Base-by-base conservation (phyloP, 306 rosid genomes). In the Urtica urens region DNA sequence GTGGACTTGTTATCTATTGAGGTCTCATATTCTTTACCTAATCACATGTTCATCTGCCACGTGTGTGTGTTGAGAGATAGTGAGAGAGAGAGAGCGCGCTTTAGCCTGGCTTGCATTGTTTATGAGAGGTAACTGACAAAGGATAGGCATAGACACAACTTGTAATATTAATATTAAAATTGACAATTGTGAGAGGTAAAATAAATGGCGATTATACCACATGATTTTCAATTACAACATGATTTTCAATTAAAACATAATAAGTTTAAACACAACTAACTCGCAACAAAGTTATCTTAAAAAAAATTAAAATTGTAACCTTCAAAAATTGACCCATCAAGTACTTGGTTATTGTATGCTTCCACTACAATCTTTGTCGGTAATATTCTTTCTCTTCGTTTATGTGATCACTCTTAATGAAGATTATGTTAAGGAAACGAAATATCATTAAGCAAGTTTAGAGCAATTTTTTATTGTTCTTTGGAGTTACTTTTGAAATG, bases 311-410 rank as follows among this genome's bases (percentile, higher is more conserved):
- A 27, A 16, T 45, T 33, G 39, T 22, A 35, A 35, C n/a, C n/a
- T 35, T 14, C 40, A n/a, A n/a, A n/a, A n/a, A n/a, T n/a, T n/a
- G n/a, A 62, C 63, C 76, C 64, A 62, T 78, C 54, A 65, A 30
- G 58, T 72, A 35, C 56, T 28, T 46, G 35, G 33, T 43, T 40
- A 34, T 21, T 49, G 13, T 30, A 41, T 43, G 28, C 59, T 46
- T 74, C 51, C 74, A 53, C 58, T 63, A 67, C 65, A 49, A 58
- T 65, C 72, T 55, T 59, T 56, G 10, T 70, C 77, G 41, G 18
- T 37, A 20, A 54, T 57, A 57, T 24, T 56, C 59, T 51, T 50
- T 29, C 38, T 56, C 63, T 51, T 53, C 37, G 49, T 23, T 67
- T 78, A 62, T 68, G 70, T 70, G 70, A 31, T 9, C 11, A 10